These are phyloP conservation scores for Mitragyna speciosa DNA, from an alignment of 257 asterid species.

Conservation along the genomic window DNA sequence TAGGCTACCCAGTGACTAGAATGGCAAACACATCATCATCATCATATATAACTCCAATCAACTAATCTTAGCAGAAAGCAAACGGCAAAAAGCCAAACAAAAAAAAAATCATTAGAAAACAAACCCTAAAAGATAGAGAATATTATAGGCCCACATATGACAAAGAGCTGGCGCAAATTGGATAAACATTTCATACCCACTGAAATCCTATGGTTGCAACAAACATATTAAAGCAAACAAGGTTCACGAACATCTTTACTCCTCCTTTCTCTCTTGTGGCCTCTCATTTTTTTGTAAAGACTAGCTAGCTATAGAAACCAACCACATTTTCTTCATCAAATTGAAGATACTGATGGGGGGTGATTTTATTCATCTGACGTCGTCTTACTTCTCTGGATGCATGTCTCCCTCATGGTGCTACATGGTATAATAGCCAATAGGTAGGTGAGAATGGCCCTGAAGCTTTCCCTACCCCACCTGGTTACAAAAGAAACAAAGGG, in stretches of 20 bases:
- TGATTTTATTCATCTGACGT: constrained; percentile 37
- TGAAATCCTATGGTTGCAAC: neutral
- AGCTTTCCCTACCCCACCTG: neutral
- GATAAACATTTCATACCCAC: constrained; percentile 17
- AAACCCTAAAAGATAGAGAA: neutral
- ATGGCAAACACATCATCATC: neutral
- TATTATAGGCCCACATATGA: constrained; percentile 15
- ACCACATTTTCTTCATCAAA: neutral
- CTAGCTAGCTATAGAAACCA: neutral
- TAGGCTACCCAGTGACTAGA: neutral
- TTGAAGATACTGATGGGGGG: constrained; percentile 34
- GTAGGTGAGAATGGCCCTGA: neutral
- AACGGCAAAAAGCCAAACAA: neutral
- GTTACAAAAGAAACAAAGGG: neutral
- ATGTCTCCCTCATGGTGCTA: constrained; percentile 51
- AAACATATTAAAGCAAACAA: neutral
- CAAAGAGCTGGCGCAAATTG: constrained; percentile 1
- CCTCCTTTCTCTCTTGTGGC: neutral
- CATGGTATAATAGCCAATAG: too few relatives aligned
- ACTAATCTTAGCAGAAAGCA: neutral
- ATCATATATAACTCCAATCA: neutral
- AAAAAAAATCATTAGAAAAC: neutral
- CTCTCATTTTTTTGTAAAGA: neutral
- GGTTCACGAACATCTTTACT: neutral
- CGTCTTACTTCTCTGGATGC: constrained; percentile 60